Percentiles rank a stretch among this genome's conserved stretches.
Conservation (phyloP, 176 grass and related monocot species). For the Oryza nivara region DNA sequence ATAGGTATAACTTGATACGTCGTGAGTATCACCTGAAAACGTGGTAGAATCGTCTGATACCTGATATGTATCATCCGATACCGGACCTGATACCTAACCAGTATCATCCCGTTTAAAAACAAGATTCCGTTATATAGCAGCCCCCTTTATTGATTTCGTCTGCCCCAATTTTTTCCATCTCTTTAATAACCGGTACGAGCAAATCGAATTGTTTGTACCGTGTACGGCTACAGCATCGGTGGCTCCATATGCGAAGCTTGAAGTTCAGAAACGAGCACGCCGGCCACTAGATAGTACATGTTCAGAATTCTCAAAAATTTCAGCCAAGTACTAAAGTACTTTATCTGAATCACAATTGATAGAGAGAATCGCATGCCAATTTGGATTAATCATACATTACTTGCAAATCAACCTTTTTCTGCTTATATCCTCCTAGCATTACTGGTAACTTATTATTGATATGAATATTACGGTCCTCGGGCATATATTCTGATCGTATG, state of each 20-base stretch:
- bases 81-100: too few relatives aligned
- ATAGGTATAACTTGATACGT: too few relatives aligned
- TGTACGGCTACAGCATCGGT: not conserved
- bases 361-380: not conserved
- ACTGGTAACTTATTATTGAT: not conserved
- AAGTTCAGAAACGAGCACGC: not conserved
- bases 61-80: too few relatives aligned
- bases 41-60: too few relatives aligned
- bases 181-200: too few relatives aligned
- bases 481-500: not conserved
- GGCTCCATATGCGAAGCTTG: not conserved
- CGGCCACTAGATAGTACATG: not conserved
- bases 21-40: too few relatives aligned
- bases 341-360: not conserved
- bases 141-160: too few relatives aligned
- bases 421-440: not conserved
- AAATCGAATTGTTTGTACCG: too few relatives aligned
- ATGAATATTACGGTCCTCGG: not conserved
- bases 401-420: not conserved
- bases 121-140: too few relatives aligned
- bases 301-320: not conserved
- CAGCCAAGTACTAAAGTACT: not conserved
- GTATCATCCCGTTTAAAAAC: too few relatives aligned
- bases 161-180: too few relatives aligned
- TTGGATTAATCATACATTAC: not conserved